phyloP scores from a whole-genome alignment of 768 basidiomycete genomes.

The Trichaptum fuscoviolaceum region DNA sequence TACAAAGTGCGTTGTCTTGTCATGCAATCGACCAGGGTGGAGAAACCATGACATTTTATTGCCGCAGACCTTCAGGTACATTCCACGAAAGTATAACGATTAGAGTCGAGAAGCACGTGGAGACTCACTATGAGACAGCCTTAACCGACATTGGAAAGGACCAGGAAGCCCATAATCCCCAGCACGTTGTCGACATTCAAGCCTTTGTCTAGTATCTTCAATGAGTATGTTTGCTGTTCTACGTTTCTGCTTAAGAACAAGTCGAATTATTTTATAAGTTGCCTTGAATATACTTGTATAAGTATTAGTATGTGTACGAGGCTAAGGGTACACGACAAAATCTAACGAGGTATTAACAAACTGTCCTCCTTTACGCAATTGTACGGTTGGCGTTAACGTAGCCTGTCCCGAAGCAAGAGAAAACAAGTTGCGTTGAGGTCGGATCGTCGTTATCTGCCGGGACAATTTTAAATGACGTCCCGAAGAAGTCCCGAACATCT shows the following conservation, averaged over 20 bases:
- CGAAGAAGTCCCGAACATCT: slow-evolving; percentile 78
- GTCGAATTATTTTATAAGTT: too few relatives aligned
- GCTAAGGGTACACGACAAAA: too few relatives aligned
- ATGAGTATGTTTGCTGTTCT: too few relatives aligned
- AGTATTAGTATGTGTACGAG: too few relatives aligned
- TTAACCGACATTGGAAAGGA: not conserved
- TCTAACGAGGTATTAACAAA: not conserved
- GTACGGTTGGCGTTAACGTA: slow-evolving; percentile 85
- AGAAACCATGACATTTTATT: not conserved
- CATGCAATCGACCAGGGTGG: not conserved
- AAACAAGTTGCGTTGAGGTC: slow-evolving; percentile 56
- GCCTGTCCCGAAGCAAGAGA: slow-evolving; percentile 90
- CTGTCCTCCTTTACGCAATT: slow-evolving; percentile 41
- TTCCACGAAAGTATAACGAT: not conserved
- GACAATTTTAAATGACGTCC: slow-evolving; percentile 89
- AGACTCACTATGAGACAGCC: not conserved
- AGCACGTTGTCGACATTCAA: not conserved
- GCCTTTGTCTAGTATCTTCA: not conserved
- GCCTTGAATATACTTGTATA: too few relatives aligned
- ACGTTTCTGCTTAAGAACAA: too few relatives aligned
- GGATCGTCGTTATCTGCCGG: slow-evolving; percentile 49
- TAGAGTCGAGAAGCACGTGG: not conserved
- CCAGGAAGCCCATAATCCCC: not conserved
- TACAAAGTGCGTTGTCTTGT: not conserved
- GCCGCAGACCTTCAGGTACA: not conserved